Evolutionary conservation across 2,329 filamentous ascomycete genomes (phyloP), one percentile per base, ranked within the genome.

Genomic region (Bipolaris victoriae): DNA sequence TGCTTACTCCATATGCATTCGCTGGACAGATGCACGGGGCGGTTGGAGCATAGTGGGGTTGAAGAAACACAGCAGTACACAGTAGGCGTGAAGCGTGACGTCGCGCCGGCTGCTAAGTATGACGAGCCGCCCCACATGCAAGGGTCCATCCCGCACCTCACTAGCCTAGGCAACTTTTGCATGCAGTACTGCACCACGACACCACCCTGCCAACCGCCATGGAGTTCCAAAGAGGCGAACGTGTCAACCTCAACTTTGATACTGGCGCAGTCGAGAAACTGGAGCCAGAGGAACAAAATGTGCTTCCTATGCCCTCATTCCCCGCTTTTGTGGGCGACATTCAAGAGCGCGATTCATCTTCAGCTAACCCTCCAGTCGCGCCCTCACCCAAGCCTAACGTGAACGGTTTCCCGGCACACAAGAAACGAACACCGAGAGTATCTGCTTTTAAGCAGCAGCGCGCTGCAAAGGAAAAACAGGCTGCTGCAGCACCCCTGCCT

Each of bases 351-450:
- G 83, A 86, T 43, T 77, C 85, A 24, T 76, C 81, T 35, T 77
- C 84, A 37, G 81, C 86, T 20, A 88, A 86, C 61, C 83, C 90
- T 4, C 88, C 89, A 7, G 81, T 82, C 37, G 85, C 87, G 9
- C 88, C 89, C 13, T 82, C 83, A 45, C 79, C 85, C 39, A 85
- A 85, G 49, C 79, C 81, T 18, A 76, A 69, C 50, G 61, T 81
- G 4, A 87, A 85, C 11, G 95, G 95, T 1, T 98, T 98, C 66
- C 95, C 95, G n/a, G 86, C 88, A 57, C 93, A 92, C 75, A 95
- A 90, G 76, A 92, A 90, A 74, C 87, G 93, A 63, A 83, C 82
- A 11, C 65, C 66, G 54, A 84, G 85, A 55, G 78, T 85, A 7
- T 97, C 92, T 1, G 85, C 89, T 1, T 97, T 97, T 80, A 96